Conservation (phyloP, 306 rosid genomes). For the Cucurbita ficifolia region DNA sequence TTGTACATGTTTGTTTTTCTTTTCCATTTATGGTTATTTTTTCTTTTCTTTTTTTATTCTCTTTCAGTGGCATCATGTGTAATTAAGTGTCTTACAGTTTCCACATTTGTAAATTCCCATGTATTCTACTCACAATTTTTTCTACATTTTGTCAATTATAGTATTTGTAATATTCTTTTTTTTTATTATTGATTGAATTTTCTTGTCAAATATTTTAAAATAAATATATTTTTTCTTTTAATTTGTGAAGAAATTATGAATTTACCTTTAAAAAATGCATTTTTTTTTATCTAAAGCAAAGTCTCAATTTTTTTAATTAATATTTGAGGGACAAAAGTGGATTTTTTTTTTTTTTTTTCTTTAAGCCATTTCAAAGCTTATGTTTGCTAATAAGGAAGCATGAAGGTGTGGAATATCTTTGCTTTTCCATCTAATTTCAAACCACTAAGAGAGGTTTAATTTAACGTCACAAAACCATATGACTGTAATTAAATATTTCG, state of each 20-base stretch:
- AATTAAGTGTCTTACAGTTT: neutral
- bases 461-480: no score
- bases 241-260: neutral
- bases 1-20: neutral
- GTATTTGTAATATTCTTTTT: neutral
- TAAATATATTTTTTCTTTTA: neutral
- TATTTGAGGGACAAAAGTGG: neutral
- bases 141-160: neutral
- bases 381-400: neutral
- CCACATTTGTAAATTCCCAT: neutral
- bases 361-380: neutral
- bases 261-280: neutral
- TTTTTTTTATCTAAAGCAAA: neutral
- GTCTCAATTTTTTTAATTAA: neutral
- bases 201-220: neutral
- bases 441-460: neutral
- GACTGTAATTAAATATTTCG: no score
- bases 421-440: neutral
- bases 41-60: neutral
- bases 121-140: neutral
- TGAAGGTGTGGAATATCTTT: neutral
- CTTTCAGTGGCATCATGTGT: neutral
- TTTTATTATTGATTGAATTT: neutral
- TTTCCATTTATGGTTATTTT: no score
- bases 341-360: neutral